Base-by-base conservation (phyloP, 1,284 basidiomycete species). In the Cryptococcus wingfieldii region DNA sequence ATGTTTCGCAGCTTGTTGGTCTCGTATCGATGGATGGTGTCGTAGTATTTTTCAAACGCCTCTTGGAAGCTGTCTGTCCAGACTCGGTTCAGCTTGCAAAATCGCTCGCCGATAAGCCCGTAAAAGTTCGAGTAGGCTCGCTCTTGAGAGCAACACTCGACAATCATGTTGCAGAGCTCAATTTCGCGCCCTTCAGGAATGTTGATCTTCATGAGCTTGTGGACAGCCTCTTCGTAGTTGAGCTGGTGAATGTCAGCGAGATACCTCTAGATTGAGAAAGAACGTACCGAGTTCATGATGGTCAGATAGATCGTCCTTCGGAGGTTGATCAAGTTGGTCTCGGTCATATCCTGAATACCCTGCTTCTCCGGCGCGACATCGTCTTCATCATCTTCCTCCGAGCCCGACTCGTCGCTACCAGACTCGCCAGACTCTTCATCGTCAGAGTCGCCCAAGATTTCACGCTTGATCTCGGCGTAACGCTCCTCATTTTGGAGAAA, bases 141-240 rank as follows among this genome's bases (percentile, higher is more conserved):
- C 75, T 98, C 95, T 80, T 98, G 95, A 3, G 95, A 98, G 74
- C 95, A 98, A 86, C 95, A 98, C 72, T 98, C 95, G 76, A 98
- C 88, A 58, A 98, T 84, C 95, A 98, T 98, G 81, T 98, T 98
- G 77, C 90, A 86, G 51, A 98, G 79, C 77, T 98, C 95, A 67
- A 92, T 89, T 84, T 98, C 95, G 73, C 95, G 85, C 0, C 94
- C 94, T 71, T 94, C 91, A 50, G 85, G 81, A 18, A 98, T 81
- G 63, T 95, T 88, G 28, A 98, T 85, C 78, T 96, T 97, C 67
- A 98, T 83, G 34, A 98, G 79, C 76, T 98, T 98, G 79, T 98
- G 95, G 0, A 97, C 94, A 0, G 94, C 94, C 85, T 98, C 95
- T 77, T 98, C 95, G 72, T 95, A 98, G 78, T 91, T 94, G 59